Evolutionary conservation across 306 rosid species (phyloP), one percentile per base, ranked within the genome.

Genomic region (Abrus pulchellus): DNA sequence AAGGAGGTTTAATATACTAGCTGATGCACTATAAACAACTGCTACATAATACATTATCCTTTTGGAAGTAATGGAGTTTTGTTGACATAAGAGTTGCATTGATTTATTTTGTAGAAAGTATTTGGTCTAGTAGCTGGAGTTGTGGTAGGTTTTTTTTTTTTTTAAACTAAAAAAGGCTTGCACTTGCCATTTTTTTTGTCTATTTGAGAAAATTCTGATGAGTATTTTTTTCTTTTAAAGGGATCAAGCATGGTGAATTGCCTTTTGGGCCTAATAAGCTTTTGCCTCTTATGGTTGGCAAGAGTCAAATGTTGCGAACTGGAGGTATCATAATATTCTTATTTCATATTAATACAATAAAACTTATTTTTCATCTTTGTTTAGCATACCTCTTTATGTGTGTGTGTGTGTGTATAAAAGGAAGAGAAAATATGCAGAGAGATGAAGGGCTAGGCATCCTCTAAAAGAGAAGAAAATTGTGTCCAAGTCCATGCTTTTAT

Each of bases 211-310:
- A 76, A 81, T 72, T 66, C 33, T 79, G 70, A 64, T 72, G 48
- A 32, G 5, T 56, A 48, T 60, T 60, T 45, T 20, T 32, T 68
- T 83, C 59, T 83, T 69, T 70, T 75, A 56, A 81, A 82, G 91
- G 86, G 80, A 64, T 62, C 68, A 79, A 67, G 72, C 84, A 74
- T 55, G 59, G 74, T 61, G 84, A 83, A 48, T 85, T 86, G 74
- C 53, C 47, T 78, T 87, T 83, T 57, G 86, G 90, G 60, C 82
- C 80, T 64, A 89, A 75, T 82, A 87, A 84, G 79, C 76, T 80
- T 85, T 84, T 91, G 71, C 20, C 79, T 53, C 68, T 80, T 62
- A 34, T 79, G 50, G 67, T 72, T 79, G 72, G 79, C 67, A 76
- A 85, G 72, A 79, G 72, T 67, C 82, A 78, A 68, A 75, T 47